Evolutionary conservation across 2,329 filamentous ascomycete species (phyloP).

Genomic region (Colletotrichum siamense): DNA sequence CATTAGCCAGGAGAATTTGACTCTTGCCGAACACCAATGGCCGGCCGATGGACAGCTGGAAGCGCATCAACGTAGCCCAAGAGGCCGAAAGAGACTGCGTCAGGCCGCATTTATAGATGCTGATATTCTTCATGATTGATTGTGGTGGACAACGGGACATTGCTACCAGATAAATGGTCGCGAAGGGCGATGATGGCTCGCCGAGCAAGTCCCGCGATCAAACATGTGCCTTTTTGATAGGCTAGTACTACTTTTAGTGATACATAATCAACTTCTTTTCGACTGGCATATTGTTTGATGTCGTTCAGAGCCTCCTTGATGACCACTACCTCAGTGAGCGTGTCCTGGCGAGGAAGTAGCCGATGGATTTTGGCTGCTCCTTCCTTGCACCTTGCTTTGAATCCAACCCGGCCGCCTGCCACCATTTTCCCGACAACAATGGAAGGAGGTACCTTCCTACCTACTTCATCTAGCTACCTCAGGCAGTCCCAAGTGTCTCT

Average conservation of each 20-base stretch:
- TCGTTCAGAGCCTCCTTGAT: background rate
- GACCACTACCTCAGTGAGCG: background rate
- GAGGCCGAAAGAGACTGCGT: background rate
- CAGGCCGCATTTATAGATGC: background rate
- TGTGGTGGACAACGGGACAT: background rate
- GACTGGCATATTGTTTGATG: background rate
- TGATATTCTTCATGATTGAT: background rate
- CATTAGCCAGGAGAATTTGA: background rate
- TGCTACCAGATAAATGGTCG: background rate
- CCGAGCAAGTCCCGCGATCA: background rate
- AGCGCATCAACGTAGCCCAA: background rate
- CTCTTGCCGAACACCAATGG: background rate
- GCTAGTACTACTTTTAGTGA: background rate
- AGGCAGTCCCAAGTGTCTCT: background rate
- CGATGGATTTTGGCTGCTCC: background rate
- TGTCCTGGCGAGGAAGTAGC: background rate
- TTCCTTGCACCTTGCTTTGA: rapidly evolving
- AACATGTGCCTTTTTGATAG: background rate
- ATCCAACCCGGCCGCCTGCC: background rate
- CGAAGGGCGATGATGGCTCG: background rate
- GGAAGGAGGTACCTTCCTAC: background rate
- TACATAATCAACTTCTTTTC: background rate
- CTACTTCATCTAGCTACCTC: background rate
- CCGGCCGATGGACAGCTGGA: background rate
- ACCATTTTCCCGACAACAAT: background rate